Percentiles rank a stretch among this genome's conserved stretches.
phyloP scores from a whole-genome alignment of 345 rosid genomes.

The Heritiera fomes region DNA sequence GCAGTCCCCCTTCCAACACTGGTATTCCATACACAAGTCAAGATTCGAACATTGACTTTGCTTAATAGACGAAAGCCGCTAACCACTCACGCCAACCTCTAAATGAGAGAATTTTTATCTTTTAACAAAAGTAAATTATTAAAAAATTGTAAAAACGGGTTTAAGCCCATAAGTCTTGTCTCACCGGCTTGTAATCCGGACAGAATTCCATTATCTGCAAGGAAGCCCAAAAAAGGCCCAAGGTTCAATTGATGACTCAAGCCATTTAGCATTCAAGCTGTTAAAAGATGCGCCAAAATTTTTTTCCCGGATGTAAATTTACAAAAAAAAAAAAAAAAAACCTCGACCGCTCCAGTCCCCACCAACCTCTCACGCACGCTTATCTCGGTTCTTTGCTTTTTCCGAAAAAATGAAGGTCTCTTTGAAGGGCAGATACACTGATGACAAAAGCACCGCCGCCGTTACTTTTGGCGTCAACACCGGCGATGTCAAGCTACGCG shows the following conservation, averaged over 20 bases:
- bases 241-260: neutral
- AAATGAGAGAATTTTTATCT: too few relatives aligned
- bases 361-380: conserved; percentile 6
- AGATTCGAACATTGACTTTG: too few relatives aligned
- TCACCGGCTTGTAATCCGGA: neutral
- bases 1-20: too few relatives aligned
- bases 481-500: conserved; percentile 74
- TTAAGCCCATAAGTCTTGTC: neutral
- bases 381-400: conserved; percentile 25
- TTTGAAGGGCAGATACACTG: conserved; percentile 66
- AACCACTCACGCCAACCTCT: too few relatives aligned
- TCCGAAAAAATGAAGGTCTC: conserved; percentile 68
- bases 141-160: neutral
- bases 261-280: neutral
- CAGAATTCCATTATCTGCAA: neutral
- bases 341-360: conserved; percentile 12
- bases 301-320: too few relatives aligned
- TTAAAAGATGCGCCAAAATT: neutral
- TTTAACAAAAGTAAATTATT: neutral
- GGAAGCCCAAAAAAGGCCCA: neutral
- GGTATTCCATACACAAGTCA: too few relatives aligned
- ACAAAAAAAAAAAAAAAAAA: neutral
- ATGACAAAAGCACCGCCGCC: conserved; percentile 52
- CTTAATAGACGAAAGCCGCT: too few relatives aligned
- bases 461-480: conserved; percentile 55